Evolutionary conservation across 1,284 basidiomycete genomes (phyloP).

Genomic region (Gymnopus androsaceus): DNA sequence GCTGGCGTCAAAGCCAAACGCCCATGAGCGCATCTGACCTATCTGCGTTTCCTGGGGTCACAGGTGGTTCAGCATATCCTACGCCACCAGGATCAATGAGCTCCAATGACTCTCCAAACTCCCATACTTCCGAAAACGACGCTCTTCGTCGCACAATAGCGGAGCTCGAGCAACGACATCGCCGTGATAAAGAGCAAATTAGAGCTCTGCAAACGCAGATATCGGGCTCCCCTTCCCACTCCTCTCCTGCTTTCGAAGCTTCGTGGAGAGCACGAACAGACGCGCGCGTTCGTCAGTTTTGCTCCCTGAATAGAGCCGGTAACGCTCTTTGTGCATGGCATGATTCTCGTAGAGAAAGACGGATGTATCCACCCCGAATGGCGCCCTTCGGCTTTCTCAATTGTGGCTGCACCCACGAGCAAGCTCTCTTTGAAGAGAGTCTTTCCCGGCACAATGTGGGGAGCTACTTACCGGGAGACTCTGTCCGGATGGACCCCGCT

Average conservation of each 20-base stretch:
- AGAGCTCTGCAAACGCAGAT: slow-evolving; percentile 42
- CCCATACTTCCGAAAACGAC: background rate
- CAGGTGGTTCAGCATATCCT: slow-evolving; percentile 4
- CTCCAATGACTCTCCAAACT: background rate
- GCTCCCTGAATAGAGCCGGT: slow-evolving; percentile 80
- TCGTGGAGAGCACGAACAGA: slow-evolving; percentile 73
- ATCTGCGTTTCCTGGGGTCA: background rate
- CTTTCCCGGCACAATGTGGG: slow-evolving; percentile 75
- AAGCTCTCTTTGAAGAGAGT: slow-evolving; percentile 83
- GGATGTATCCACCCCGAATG: slow-evolving; percentile 75
- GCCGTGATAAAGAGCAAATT: slow-evolving; percentile 30
- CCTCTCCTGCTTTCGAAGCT: slow-evolving; percentile 51
- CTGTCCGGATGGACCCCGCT: slow-evolving; percentile 82
- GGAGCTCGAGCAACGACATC: slow-evolving; percentile 13
- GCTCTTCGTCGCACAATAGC: slow-evolving; percentile 23
- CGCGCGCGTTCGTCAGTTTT: slow-evolving; percentile 67
- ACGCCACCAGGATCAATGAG: no score
- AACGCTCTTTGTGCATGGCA: slow-evolving; percentile 87
- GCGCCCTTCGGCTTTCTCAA: slow-evolving; percentile 76
- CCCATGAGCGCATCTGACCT: background rate
- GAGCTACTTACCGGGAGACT: slow-evolving; percentile 79
- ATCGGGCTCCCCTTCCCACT: slow-evolving; percentile 28
- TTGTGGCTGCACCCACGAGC: slow-evolving; percentile 79
- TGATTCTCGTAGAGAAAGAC: slow-evolving; percentile 78
- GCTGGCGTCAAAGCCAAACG: slow-evolving; percentile 1